Evolutionary conservation across 202 grass and related monocot genomes (phyloP).

Genomic region (Dendrocalamus latiflorus): DNA sequence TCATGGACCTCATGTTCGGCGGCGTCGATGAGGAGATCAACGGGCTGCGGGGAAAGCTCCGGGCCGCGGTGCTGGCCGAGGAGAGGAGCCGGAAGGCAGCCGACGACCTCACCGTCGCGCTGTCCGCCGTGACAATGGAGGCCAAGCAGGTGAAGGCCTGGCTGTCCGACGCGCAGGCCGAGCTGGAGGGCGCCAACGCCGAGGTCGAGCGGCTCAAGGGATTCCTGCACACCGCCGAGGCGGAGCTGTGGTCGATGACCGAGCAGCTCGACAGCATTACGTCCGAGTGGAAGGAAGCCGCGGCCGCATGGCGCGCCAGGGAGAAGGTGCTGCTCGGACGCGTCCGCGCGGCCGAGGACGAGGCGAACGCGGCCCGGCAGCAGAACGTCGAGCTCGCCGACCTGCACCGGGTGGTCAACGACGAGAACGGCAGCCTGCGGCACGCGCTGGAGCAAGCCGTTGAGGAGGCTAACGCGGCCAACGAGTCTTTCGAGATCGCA

Average conservation of each 20-base stretch:
- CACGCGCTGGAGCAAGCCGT: constrained; percentile 55
- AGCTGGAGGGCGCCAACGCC: constrained; percentile 41
- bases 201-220: constrained; percentile 26
- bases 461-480: constrained; percentile 42
- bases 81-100: constrained; percentile 57
- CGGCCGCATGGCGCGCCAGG: constrained; percentile 48
- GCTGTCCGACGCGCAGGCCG: constrained; percentile 47
- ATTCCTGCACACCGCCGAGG: constrained; percentile 34
- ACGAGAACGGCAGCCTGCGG: constrained; percentile 54
- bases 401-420: constrained; percentile 25
- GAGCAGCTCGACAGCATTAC: constrained; percentile 41
- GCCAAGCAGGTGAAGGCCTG: constrained; percentile 56
- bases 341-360: constrained; percentile 53
- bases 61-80: constrained; percentile 39
- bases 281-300: constrained; percentile 48
- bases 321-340: constrained; percentile 61
- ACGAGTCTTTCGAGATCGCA: constrained; percentile 43
- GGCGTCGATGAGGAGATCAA: constrained; percentile 64
- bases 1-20: constrained; percentile 47
- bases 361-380: constrained; percentile 17
- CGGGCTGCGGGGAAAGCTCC: constrained; percentile 28
- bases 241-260: constrained; percentile 27
- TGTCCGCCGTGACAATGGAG: constrained; percentile 73
- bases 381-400: constrained; percentile 37
- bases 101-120: constrained; percentile 53